Base-by-base conservation (phyloP, 108 stramenopile genomes). In the Fistulifera solaris region DNA sequence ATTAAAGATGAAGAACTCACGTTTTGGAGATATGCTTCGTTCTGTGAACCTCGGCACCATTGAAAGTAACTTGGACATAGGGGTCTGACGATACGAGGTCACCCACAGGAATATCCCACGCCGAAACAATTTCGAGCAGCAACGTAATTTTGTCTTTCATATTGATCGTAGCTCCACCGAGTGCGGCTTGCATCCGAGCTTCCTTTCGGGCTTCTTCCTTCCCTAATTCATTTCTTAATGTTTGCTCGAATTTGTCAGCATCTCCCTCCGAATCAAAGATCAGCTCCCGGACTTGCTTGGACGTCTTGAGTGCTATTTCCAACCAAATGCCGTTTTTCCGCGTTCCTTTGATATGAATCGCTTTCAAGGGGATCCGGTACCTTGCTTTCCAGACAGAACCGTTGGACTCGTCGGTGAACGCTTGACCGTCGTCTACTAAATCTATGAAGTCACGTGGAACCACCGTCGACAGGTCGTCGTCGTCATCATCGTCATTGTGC, bases 241-340 rank as follows among this genome's bases (percentile, higher is more conserved):
- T 35, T 12, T 54, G 25, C 28, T 54, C 49, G 58, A 85, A 89
- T 13, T 58, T 65, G 3, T 50, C 48, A 1, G 79, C 75, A 18
- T 64, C 75, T 1, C 59, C 43, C 11, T 64, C 57, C n/a, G 68
- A 68, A 42, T 78, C 78, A 66, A 88, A 88, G 14, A 83, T 61
- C 17, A 79, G 53, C 42, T 83, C 74, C 12, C 80, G 65, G 21
- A 63, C 55, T 35, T 72, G 68, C 38, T 65, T 65, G 6, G 66
- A 39, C 1, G 63, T 46, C 22, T 58, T 57, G 10, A 63, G 56
- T 24, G 58, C 46, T 26, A 70, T 64, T 26, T 58, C 25, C 3
- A 80, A 39, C 41, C 45, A 46, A 2, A 78, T 66, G 0, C 23
- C 42, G 8, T 58, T 62, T 4, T 57, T 59, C 18, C 72, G 61